Base-by-base conservation (phyloP, 352 stramenopile genomes). In the Globisporangium apiculatum region DNA sequence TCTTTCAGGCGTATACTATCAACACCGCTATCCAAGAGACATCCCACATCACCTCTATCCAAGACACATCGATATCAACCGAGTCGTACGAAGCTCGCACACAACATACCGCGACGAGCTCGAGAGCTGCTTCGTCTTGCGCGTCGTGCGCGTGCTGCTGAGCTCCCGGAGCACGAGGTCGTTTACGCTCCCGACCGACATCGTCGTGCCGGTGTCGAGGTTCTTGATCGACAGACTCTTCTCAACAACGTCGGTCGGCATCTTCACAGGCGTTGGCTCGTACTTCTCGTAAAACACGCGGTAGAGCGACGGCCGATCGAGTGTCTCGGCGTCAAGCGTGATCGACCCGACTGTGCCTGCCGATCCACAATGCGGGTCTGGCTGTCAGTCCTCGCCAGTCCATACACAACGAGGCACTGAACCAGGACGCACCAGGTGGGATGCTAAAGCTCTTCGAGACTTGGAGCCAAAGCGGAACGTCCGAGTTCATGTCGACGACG, bases 211-310 rank as follows among this genome's bases (percentile, higher is more conserved):
- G 2, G 72, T 91, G 67, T 95, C 82, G 38, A 95, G 55, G 53
- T 95, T 92, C 58, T 82, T 90, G 55, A 93, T 83, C 42, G 79
- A 87, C 40, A 95, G 75, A 14, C 65, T 75, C 43, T 79, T 82
- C 67, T 91, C 82, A 17, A 71, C 67, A 14, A 84, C 73, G 15
- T 80, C 72, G 0, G 58, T 42, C 8, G 80, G 75, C 17, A 90
- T 54, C 18, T 81, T 67, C 45, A 89, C 68, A 0, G 78, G 82
- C 42, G 72, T 88, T 1, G 83, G 81, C 65, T 91, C 79, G 48
- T 95, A 93, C 61, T 93, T 92, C 42, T 95, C 85, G 59, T 93
- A 93, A 51, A 92, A 87, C 47, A 95, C 83, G 55, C 82, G 81
- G 72, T 92, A 95, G 24, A 92, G 58, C 24, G 83, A 93, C 9